Evolutionary conservation across 1,284 basidiomycete genomes (phyloP).

Genomic region (Sanghuangporus sanghuang): DNA sequence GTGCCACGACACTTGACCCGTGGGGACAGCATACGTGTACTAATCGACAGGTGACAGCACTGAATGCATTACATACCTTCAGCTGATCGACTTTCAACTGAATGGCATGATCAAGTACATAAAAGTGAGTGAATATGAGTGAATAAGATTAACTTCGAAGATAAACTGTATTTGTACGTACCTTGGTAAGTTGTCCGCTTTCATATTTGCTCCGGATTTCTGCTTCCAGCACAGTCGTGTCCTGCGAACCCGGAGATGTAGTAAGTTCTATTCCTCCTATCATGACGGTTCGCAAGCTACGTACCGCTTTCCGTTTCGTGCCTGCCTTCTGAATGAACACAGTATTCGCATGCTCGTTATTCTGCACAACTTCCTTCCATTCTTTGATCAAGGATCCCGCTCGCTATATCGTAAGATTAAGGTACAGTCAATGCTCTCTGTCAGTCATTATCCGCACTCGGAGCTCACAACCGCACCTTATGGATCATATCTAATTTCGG

Average conservation of each 20-base stretch:
- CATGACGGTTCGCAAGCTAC: conserved; percentile 25
- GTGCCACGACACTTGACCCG: neutral
- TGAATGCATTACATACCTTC: conserved; percentile 42
- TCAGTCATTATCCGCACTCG: neutral
- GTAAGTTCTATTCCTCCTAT: neutral
- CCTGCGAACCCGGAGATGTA: conserved; percentile 32
- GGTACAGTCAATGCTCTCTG: neutral
- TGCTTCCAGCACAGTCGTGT: conserved; percentile 53
- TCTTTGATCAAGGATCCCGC: conserved; percentile 69
- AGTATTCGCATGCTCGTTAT: conserved; percentile 56
- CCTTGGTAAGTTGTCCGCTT: conserved; percentile 57
- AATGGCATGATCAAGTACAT: conserved; percentile 10
- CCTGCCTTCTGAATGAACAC: conserved; percentile 40
- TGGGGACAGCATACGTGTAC: conserved; percentile 3
- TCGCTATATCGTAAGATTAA: conserved; percentile 38
- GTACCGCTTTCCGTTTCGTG: conserved; percentile 65
- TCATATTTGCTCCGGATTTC: conserved; percentile 66
- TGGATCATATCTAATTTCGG: conserved; percentile 80
- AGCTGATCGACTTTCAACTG: conserved; percentile 77
- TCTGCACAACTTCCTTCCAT: conserved; percentile 68
- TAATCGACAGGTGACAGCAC: neutral
- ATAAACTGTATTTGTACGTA: conserved; percentile 29
- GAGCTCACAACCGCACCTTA: conserved; percentile 46
- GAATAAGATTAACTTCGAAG: conserved; percentile 16
- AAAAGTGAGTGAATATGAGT: conserved; percentile 11